Percentiles rank a stretch among this genome's conserved stretches.
phyloP scores from a whole-genome alignment of 2,329 filamentous ascomycete species.

The Hirsutella minnesotensis region DNA sequence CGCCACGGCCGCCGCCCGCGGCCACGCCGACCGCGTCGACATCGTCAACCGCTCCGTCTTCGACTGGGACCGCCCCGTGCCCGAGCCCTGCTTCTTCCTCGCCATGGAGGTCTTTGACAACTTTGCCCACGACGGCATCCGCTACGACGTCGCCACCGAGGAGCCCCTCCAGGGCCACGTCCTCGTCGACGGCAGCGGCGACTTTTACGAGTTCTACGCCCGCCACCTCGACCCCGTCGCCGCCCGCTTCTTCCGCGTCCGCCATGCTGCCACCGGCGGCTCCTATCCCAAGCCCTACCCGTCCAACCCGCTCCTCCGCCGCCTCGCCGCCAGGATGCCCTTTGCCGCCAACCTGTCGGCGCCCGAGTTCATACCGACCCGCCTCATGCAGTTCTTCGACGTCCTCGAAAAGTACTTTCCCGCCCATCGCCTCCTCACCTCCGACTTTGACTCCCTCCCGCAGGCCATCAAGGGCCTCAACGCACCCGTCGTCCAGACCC shows the following conservation, averaged over 20 bases:
- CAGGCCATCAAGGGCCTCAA: slow-evolving; percentile 77
- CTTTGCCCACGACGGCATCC: slow-evolving; percentile 87
- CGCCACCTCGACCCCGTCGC: slow-evolving; percentile 71
- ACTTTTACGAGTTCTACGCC: slow-evolving; percentile 92
- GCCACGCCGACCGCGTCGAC: slow-evolving; percentile 76
- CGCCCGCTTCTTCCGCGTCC: slow-evolving; percentile 70
- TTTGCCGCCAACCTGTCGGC: slow-evolving; percentile 64
- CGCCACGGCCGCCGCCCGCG: slow-evolving; percentile 52
- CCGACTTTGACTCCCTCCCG: slow-evolving; percentile 80
- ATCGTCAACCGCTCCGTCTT: slow-evolving; percentile 95
- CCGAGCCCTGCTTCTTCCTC: slow-evolving; percentile 91
- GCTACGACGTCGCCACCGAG: slow-evolving; percentile 75
- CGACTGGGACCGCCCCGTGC: slow-evolving; percentile 81
- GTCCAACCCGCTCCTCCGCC: slow-evolving; percentile 42
- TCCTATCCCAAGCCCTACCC: slow-evolving; percentile 52
- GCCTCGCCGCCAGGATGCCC: slow-evolving; percentile 52
- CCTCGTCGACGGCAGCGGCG: slow-evolving; percentile 70
- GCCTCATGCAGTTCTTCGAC: slow-evolving; percentile 94
- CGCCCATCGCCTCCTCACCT: slow-evolving; percentile 74
- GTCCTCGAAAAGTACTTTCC: slow-evolving; percentile 82
- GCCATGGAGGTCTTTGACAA: slow-evolving; percentile 98
- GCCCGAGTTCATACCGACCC: slow-evolving; percentile 89
- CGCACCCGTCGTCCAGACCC: slow-evolving; percentile 90
- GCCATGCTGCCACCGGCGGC: slow-evolving; percentile 60
- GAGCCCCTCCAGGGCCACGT: slow-evolving; percentile 80